Percentiles rank a stretch among this genome's conserved stretches.
Evolutionary conservation across 1,139 yeast genomes (phyloP).

Genomic region (Debaryomyces robertsiae): DNA sequence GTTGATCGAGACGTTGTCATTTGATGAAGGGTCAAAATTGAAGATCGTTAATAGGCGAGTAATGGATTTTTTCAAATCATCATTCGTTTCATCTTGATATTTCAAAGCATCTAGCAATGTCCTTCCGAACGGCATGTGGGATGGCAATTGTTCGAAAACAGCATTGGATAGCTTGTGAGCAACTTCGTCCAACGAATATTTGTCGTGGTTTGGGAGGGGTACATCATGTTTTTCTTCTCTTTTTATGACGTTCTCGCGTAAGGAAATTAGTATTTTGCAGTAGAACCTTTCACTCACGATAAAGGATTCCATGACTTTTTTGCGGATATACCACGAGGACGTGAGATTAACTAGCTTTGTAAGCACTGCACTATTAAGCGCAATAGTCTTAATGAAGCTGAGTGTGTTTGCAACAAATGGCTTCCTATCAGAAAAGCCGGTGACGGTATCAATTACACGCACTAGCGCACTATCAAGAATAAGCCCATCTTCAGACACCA

Average conservation of each 20-base stretch:
- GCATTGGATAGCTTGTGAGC: conserved; percentile 20
- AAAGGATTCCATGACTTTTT: conserved; percentile 18
- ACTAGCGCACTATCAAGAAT: conserved; percentile 23
- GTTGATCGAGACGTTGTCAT: conserved; percentile 12
- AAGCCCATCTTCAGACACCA: not conserved
- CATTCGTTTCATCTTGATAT: conserved; percentile 20
- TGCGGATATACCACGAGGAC: conserved; percentile 18
- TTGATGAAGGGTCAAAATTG: conserved; percentile 17
- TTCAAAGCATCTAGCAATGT: conserved; percentile 10
- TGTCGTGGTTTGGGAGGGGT: not conserved
- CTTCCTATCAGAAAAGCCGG: conserved; percentile 29
- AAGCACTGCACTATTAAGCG: conserved; percentile 18
- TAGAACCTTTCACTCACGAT: conserved; percentile 22
- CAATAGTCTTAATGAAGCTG: conserved; percentile 14
- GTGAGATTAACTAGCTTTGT: conserved; percentile 23
- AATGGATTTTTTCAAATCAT: conserved; percentile 20
- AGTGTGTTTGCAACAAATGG: conserved; percentile 30
- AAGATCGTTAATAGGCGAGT: conserved; percentile 24
- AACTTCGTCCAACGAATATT: conserved; percentile 15
- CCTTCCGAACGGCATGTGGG: conserved; percentile 10
- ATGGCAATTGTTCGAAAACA: conserved; percentile 14
- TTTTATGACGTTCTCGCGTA: conserved; percentile 26
- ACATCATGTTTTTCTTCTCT: conserved; percentile 13
- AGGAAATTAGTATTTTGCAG: conserved; percentile 21
- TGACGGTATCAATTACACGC: conserved; percentile 30